These are phyloP conservation scores for Epithemia pelagica DNA, from an alignment of 108 stramenopile genomes.

Conservation along the genomic window DNA sequence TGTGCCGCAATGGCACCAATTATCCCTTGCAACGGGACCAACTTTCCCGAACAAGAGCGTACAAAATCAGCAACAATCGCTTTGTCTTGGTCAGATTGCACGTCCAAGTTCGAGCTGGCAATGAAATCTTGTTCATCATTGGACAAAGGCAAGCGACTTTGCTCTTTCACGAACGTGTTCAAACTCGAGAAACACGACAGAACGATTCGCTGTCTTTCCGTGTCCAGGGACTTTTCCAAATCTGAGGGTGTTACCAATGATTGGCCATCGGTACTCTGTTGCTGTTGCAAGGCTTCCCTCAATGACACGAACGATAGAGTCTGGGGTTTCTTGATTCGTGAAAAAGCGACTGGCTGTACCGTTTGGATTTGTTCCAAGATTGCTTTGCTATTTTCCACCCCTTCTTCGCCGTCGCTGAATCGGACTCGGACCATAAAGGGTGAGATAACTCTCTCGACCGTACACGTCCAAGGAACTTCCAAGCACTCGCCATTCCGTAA, in stretches of 20 bases:
- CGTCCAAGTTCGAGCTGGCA: not conserved
- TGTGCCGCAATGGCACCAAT: slow-evolving; percentile 80
- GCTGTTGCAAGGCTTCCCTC: slow-evolving; percentile 30
- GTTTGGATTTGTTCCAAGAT: not conserved
- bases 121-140: not conserved
- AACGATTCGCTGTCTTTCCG: slow-evolving; percentile 39
- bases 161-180: slow-evolving; percentile 38
- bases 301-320: slow-evolving; percentile 48
- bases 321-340: slow-evolving; percentile 55
- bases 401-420: not conserved
- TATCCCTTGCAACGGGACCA: slow-evolving; percentile 69
- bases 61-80: slow-evolving; percentile 23
- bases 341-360: slow-evolving; percentile 34
- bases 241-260: slow-evolving; percentile 76
- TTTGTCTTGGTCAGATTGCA: not conserved
- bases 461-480: not conserved
- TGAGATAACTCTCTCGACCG: not conserved
- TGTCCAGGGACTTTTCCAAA: slow-evolving; percentile 81
- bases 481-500: slow-evolving; percentile 18
- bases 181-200: slow-evolving; percentile 61
- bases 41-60: slow-evolving; percentile 58
- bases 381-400: not conserved
- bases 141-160: slow-evolving; percentile 30
- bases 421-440: not conserved
- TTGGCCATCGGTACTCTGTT: slow-evolving; percentile 7